Evolutionary conservation across 805 yeast species (phyloP).

Genomic region (Yarrowia sp.): DNA sequence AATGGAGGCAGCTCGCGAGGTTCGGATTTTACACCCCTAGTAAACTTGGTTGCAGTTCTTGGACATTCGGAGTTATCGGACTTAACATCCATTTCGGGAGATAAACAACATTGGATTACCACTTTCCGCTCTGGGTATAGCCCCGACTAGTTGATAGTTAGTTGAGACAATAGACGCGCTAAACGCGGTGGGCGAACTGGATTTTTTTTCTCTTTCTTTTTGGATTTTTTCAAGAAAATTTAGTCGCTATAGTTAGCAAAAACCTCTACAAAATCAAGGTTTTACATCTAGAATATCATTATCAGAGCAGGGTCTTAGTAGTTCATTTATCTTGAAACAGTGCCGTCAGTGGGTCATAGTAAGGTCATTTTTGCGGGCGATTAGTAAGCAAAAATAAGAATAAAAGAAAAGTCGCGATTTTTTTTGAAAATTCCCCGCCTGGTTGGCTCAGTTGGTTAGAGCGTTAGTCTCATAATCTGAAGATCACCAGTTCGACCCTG

Average conservation of each 20-base stretch:
- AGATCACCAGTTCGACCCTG: slow-evolving; percentile 24
- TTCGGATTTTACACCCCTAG: background rate
- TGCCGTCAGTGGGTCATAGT: too few relatives aligned
- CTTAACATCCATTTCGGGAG: background rate
- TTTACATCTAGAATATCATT: too few relatives aligned
- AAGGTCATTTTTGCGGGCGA: background rate
- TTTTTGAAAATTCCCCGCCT: background rate
- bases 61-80: background rate
- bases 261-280: too few relatives aligned
- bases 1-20: background rate
- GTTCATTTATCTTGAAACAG: too few relatives aligned
- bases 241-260: too few relatives aligned
- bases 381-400: background rate
- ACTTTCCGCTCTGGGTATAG: background rate
- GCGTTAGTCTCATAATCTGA: slow-evolving; percentile 24
- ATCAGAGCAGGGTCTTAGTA: too few relatives aligned
- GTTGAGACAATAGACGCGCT: too few relatives aligned
- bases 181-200: background rate
- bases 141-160: background rate
- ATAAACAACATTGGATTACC: background rate
- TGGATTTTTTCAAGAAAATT: too few relatives aligned
- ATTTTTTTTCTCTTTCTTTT: too few relatives aligned
- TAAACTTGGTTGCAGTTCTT: background rate
- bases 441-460: slow-evolving; percentile 24
- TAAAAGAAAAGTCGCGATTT: background rate